phyloP scores from a whole-genome alignment of 2,329 filamentous ascomycete species.

The Elsinoe arachidis region DNA sequence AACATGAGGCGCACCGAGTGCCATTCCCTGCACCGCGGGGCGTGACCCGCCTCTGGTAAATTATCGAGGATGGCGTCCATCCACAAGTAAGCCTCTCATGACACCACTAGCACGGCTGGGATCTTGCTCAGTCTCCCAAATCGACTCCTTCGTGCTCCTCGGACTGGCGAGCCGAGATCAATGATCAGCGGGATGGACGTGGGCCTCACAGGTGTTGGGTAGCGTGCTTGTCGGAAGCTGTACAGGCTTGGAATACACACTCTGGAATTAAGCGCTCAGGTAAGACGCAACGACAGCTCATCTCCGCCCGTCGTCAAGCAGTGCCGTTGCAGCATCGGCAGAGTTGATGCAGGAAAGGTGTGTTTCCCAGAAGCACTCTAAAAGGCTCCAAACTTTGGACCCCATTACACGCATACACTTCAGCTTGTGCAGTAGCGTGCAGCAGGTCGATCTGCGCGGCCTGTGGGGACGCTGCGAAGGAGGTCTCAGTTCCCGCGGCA shows the following conservation, averaged over 20 bases:
- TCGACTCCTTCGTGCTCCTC: neutral
- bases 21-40: neutral
- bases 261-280: neutral
- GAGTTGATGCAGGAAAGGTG: neutral
- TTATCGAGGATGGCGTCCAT: neutral
- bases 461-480: neutral
- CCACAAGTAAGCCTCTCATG: neutral
- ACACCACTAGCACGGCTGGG: conserved; percentile 5
- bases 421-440: neutral
- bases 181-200: neutral
- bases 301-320: neutral
- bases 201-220: neutral
- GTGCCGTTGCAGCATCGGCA: conserved; percentile 1
- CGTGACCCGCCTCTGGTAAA: conserved; percentile 3
- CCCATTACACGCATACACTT: conserved; percentile 7
- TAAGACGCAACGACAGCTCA: neutral
- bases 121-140: neutral
- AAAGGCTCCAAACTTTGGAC: neutral
- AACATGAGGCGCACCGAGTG: neutral
- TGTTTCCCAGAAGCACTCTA: neutral
- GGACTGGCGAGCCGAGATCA: conserved; percentile 6
- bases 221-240: conserved; percentile 2
- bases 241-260: neutral
- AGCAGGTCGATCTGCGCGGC: neutral
- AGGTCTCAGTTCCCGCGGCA: conserved; percentile 8